Evolutionary conservation across 176 grass and related monocot genomes (phyloP).

Genomic region (Aegilops longissima): DNA sequence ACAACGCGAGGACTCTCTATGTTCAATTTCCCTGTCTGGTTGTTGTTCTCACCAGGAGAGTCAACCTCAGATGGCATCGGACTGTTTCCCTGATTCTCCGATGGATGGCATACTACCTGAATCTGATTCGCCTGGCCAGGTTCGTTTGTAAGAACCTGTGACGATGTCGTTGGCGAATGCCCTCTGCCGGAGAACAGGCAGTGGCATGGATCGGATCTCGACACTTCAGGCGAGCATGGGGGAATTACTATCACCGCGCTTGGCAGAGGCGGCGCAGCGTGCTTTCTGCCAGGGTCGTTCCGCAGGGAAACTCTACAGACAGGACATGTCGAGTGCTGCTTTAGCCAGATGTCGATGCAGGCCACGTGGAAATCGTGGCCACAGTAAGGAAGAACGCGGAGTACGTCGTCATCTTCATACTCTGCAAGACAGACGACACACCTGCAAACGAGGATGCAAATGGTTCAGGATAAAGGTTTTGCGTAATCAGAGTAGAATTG

Average conservation of each 20-base stretch:
- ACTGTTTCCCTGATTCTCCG: constrained; percentile 10
- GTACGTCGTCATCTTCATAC: constrained; percentile 56
- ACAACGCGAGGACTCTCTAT: constrained; percentile 6
- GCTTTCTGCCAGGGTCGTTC: constrained; percentile 50
- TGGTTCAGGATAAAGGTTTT: constrained; percentile 8
- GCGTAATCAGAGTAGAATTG: not conserved
- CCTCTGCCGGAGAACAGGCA: constrained; percentile 34
- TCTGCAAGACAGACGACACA: constrained; percentile 70
- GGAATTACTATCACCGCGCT: constrained; percentile 24
- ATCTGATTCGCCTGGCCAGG: constrained; percentile 39
- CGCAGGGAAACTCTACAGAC: constrained; percentile 86
- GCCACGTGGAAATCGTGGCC: constrained; percentile 69
- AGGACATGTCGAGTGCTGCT: constrained; percentile 83
- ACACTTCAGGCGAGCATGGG: constrained; percentile 30
- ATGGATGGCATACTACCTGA: constrained; percentile 14
- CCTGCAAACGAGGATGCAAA: constrained; percentile 28
- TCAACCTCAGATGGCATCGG: constrained; percentile 14
- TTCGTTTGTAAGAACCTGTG: constrained; percentile 46
- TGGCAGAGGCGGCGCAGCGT: not conserved
- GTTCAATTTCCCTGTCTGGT: constrained; percentile 35
- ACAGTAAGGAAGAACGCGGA: constrained; percentile 66
- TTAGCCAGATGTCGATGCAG: constrained; percentile 83
- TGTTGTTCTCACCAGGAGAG: constrained; percentile 29
- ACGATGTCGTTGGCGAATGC: constrained; percentile 28
- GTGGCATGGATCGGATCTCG: constrained; percentile 34